Percentiles rank a stretch among this genome's conserved stretches.
phyloP scores from a whole-genome alignment of 192 early-diverging fungal genomes.

The Coemansia sp. region DNA sequence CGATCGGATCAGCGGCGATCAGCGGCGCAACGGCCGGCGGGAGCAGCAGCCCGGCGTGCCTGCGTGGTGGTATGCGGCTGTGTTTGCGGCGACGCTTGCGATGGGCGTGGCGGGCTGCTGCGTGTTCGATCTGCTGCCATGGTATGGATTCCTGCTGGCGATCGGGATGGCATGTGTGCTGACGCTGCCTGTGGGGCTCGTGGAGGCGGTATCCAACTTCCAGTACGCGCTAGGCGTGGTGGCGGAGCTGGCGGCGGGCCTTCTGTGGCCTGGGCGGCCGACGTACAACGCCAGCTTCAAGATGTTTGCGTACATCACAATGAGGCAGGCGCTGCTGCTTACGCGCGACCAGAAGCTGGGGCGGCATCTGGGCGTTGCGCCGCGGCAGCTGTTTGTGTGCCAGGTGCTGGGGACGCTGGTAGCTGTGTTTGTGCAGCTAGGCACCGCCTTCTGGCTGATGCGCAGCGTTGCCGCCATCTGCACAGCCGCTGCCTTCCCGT shows the following conservation, averaged over 20 bases:
- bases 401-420: conserved; percentile 74
- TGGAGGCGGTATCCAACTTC: conserved; percentile 73
- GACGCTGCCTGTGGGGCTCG: conserved; percentile 75
- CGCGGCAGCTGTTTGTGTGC: conserved; percentile 72
- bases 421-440: conserved; percentile 67
- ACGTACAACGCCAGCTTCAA: conserved; percentile 83
- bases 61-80: conserved; percentile 61
- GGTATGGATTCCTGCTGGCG: conserved; percentile 72
- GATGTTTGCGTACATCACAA: conserved; percentile 73
- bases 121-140: conserved; percentile 43
- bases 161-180: conserved; percentile 60
- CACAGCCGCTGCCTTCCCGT: conserved; percentile 59
- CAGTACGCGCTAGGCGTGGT: conserved; percentile 76
- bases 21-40: conserved; percentile 2
- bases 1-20: not conserved
- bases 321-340: conserved; percentile 71
- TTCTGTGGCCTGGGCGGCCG: conserved; percentile 72
- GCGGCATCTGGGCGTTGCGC: conserved; percentile 72
- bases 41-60: conserved; percentile 57
- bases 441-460: conserved; percentile 66
- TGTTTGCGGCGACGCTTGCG: conserved; percentile 32
- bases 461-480: conserved; percentile 58
- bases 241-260: conserved; percentile 78
- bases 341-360: conserved; percentile 68
- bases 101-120: conserved; percentile 35